Percentiles rank a stretch among this genome's conserved stretches.
These are phyloP conservation scores for Scheffersomyces lignosus DNA, from an alignment of 805 yeast genomes.

Conservation along the genomic window DNA sequence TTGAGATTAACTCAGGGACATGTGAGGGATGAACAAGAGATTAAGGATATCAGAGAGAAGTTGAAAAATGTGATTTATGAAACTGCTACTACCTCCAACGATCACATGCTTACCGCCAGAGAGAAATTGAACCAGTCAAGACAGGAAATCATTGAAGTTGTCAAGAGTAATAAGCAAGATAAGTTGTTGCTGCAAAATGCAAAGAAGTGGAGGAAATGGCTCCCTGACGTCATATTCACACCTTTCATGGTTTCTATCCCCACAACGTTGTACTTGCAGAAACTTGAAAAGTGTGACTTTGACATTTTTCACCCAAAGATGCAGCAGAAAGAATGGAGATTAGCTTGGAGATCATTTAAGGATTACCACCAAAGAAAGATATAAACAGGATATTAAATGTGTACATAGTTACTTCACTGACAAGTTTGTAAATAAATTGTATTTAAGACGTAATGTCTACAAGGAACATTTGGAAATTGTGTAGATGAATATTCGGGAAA, in stretches of 20 bases:
- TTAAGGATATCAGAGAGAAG: constrained; percentile 27
- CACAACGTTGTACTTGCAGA: constrained; percentile 57
- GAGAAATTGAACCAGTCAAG: constrained; percentile 46
- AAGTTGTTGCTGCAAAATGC: constrained; percentile 23
- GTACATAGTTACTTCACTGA: too few species aligned
- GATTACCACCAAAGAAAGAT: constrained; percentile 43
- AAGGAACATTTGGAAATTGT: too few species aligned
- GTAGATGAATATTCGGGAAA: too few species aligned
- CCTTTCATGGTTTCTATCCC: constrained; percentile 74
- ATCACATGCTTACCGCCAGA: constrained; percentile 71
- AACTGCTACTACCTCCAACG: constrained; percentile 75
- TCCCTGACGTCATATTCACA: constrained; percentile 65
- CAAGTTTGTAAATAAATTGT: too few species aligned
- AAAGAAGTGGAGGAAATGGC: constrained; percentile 41
- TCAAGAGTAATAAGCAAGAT: constrained; percentile 21
- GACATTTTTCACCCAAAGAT: constrained; percentile 51
- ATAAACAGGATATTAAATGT: constrained; percentile 10
- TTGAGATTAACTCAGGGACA: constrained; percentile 50
- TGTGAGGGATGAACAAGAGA: constrained; percentile 23
- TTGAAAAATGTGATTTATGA: constrained; percentile 64
- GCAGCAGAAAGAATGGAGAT: constrained; percentile 58
- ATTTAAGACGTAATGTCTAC: too few species aligned
- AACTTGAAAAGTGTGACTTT: constrained; percentile 63
- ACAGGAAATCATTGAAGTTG: constrained; percentile 32
- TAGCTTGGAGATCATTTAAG: constrained; percentile 60